Conservation (phyloP, 306 rosid genomes). For the Ormosia emarginata region DNA sequence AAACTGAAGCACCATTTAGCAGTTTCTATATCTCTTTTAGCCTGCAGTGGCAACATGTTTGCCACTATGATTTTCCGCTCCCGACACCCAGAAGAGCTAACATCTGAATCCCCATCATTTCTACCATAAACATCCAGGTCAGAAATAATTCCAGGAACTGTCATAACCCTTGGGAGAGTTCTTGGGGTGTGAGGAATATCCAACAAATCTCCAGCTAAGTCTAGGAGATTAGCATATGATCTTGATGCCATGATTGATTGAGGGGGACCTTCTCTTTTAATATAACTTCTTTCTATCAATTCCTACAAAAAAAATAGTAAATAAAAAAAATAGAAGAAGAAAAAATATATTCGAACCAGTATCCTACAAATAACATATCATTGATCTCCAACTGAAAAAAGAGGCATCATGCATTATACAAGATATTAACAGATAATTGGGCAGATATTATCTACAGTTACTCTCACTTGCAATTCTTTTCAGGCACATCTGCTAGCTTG, state of each 20-base stretch:
- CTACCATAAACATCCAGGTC: conserved; percentile 46
- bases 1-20: conserved; percentile 67
- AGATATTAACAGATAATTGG: neutral
- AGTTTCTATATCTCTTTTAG: conserved; percentile 64
- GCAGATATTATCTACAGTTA: conserved; percentile 4
- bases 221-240: conserved; percentile 53
- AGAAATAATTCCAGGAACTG: conserved; percentile 66
- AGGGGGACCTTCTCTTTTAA: conserved; percentile 9
- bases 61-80: conserved; percentile 76
- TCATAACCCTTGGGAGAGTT: conserved; percentile 65
- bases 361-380: neutral
- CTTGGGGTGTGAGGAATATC: conserved; percentile 62
- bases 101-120: conserved; percentile 60
- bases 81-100: conserved; percentile 43
- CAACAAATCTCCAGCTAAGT: conserved; percentile 47
- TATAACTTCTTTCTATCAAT: conserved; percentile 11
- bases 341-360: neutral
- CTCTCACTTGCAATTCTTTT: neutral
- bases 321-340: neutral
- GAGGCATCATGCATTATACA: neutral
- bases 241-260: conserved; percentile 49
- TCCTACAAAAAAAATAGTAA: neutral
- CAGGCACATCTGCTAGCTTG: neutral
- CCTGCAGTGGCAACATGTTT: conserved; percentile 70
- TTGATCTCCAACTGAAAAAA: neutral